Percentiles rank a stretch among this genome's conserved stretches.
These are phyloP conservation scores for Termitomyces eurrhizus DNA, from an alignment of 768 basidiomycete genomes.

Conservation along the genomic window DNA sequence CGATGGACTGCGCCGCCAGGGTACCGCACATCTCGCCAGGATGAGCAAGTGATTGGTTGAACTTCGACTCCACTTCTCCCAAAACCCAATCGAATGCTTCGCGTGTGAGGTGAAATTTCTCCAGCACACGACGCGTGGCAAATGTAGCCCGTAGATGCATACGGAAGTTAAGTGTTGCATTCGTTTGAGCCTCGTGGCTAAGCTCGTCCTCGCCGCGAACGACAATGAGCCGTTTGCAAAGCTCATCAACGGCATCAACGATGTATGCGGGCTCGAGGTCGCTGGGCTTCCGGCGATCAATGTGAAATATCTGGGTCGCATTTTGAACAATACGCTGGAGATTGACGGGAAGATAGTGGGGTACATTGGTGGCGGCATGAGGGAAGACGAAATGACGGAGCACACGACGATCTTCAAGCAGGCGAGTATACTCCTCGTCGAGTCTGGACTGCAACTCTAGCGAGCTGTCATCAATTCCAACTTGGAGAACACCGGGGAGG, in stretches of 20 bases:
- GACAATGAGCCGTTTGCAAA: conserved; percentile 76
- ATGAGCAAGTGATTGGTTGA: conserved; percentile 88
- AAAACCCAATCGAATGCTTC: conserved; percentile 99
- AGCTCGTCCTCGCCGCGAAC: conserved; percentile 84
- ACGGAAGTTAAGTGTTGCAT: conserved; percentile 88
- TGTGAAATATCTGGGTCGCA: conserved; percentile 94
- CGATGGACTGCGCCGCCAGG: conserved; percentile 96
- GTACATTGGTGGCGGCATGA: conserved; percentile 59
- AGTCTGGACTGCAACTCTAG: conserved; percentile 79
- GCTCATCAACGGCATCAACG: conserved; percentile 69
- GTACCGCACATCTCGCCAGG: conserved; percentile 99
- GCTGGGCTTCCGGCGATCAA: conserved; percentile 89
- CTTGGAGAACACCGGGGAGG: conserved; percentile 73
- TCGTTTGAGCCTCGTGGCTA: conserved; percentile 74
- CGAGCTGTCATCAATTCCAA: conserved; percentile 84
- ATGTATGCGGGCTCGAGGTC: conserved; percentile 89
- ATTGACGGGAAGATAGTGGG: conserved; percentile 93
- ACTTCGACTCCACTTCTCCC: conserved; percentile 93
- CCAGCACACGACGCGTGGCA: conserved; percentile 81
- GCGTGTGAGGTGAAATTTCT: conserved; percentile 80
- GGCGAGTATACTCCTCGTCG: conserved; percentile 62
- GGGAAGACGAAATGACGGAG: conserved; percentile 87
- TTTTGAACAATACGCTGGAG: conserved; percentile 94
- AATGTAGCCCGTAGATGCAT: conserved; percentile 92
- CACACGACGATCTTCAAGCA: conserved; percentile 70